These are phyloP conservation scores for Eucalyptus leucophloia DNA, from an alignment of 345 rosid genomes.

Conservation along the genomic window DNA sequence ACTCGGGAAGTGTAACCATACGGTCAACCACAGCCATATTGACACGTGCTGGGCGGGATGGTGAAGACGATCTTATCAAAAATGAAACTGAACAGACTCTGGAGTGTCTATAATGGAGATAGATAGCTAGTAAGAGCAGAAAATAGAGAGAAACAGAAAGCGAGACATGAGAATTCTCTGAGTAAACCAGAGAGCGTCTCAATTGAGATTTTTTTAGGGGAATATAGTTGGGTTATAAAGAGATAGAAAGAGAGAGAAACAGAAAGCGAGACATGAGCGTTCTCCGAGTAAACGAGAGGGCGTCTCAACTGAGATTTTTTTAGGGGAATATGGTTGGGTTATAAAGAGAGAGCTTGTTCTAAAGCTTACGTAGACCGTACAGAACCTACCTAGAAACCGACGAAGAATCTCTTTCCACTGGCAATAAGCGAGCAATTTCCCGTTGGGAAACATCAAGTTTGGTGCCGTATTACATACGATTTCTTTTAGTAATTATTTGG, in stretches of 20 bases:
- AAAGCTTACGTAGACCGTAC: background rate
- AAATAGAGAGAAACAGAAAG: background rate
- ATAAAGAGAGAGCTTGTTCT: background rate
- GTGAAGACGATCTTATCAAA: background rate
- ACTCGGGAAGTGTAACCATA: slow-evolving; percentile 13
- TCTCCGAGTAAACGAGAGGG: background rate
- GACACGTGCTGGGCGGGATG: background rate
- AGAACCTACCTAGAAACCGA: background rate
- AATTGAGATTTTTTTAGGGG: background rate
- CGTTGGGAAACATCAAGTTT: background rate
- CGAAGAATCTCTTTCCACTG: background rate
- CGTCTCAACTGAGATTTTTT: background rate
- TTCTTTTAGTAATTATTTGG: background rate
- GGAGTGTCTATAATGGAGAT: background rate
- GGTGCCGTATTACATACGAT: background rate
- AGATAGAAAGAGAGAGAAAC: background rate
- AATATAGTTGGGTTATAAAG: background rate
- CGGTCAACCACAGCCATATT: background rate
- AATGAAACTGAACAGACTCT: background rate
- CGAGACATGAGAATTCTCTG: background rate
- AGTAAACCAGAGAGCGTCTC: background rate
- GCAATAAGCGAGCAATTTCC: background rate
- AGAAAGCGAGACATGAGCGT: background rate
- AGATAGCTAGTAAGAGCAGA: background rate
- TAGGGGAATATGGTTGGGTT: background rate